Percentiles rank a stretch among this genome's conserved stretches.
Conservation (phyloP, 305 asterid genomes). For the Coffea humblotiana region DNA sequence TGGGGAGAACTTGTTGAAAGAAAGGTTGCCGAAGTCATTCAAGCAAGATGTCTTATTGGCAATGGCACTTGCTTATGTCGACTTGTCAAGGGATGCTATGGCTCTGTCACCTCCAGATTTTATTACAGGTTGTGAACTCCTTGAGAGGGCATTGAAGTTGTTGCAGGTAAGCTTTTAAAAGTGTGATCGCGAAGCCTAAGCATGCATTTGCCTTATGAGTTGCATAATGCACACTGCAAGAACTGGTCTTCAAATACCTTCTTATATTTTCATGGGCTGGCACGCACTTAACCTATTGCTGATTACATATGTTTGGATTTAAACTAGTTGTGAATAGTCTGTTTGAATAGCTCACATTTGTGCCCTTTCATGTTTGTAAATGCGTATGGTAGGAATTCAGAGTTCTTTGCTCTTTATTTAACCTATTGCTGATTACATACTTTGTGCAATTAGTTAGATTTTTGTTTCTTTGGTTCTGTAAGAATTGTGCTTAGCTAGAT, state of each 20-base stretch:
- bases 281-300: neutral
- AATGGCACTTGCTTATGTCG: conserved; percentile 92
- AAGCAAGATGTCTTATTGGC: conserved; percentile 94
- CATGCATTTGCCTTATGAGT: neutral
- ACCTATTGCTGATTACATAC: too few species aligned
- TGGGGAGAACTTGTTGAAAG: conserved; percentile 80
- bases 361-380: neutral
- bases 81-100: conserved; percentile 93
- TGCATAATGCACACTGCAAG: neutral
- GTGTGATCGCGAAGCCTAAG: conserved; percentile 13
- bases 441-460: neutral
- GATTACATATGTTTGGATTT: neutral
- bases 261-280: neutral
- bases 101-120: conserved; percentile 79
- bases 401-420: neutral
- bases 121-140: conserved; percentile 81
- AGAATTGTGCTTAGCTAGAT: neutral
- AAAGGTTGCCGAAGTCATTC: conserved; percentile 85
- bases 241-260: neutral
- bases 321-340: neutral
- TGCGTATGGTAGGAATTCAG: neutral
- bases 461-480: neutral
- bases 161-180: conserved; percentile 55
- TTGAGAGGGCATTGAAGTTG: conserved; percentile 86
- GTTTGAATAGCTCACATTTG: neutral